A percentile compares a stretch with the other conserved stretches of the same genome.
Evolutionary conservation across 768 basidiomycete genomes (phyloP).

Genomic region (Trichaptum fuscoviolaceum): DNA sequence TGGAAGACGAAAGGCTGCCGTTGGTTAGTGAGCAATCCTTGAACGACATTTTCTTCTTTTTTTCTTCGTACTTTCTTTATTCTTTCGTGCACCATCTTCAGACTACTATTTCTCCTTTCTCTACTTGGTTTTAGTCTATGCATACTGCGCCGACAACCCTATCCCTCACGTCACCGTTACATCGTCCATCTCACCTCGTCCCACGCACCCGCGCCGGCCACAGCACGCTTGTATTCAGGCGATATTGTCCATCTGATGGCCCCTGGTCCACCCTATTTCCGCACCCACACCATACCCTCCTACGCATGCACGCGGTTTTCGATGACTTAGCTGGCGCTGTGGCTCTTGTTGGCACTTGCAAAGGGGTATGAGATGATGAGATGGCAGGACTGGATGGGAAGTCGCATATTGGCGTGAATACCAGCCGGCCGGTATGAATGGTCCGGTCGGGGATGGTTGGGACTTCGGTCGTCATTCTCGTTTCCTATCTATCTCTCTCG

Average conservation of each 20-base stretch:
- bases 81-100: not conserved
- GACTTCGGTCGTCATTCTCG: too few relatives aligned
- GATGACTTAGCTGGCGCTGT: too few relatives aligned
- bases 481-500: too few relatives aligned
- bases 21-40: conserved; percentile 49
- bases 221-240: not conserved
- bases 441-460: too few relatives aligned
- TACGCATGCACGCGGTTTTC: not conserved
- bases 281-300: not conserved
- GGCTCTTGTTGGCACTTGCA: too few relatives aligned
- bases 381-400: too few relatives aligned
- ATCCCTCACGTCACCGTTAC: conserved; percentile 2
- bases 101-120: not conserved
- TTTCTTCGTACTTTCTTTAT: conserved; percentile 4
- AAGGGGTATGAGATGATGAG: too few relatives aligned
- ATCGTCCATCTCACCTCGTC: not conserved
- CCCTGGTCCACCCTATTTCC: not conserved
- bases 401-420: too few relatives aligned
- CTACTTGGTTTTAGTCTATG: not conserved
- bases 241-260: not conserved
- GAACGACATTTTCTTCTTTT: too few relatives aligned
- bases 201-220: not conserved
- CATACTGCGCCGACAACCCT: conserved; percentile 3
- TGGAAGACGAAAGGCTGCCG: conserved; percentile 76
- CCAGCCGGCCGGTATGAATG: too few relatives aligned